Evolutionary conservation across 164 flowering plant genomes (phyloP).

Genomic region (Brasenia schreberi): DNA sequence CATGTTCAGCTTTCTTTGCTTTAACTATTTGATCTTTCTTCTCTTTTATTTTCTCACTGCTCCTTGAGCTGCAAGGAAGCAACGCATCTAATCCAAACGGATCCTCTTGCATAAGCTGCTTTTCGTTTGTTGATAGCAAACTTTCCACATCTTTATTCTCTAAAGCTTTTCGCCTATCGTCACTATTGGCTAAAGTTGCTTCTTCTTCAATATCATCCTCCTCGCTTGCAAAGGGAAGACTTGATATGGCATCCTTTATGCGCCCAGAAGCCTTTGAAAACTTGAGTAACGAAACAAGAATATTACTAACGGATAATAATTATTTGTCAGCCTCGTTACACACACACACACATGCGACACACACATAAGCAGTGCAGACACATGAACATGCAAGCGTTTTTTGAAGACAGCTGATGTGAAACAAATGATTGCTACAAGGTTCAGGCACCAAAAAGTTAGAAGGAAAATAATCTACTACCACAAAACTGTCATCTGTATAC

Average conservation of each 20-base stretch:
- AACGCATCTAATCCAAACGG: constrained; percentile 89
- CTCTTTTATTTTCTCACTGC: constrained; percentile 34
- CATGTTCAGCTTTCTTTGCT: constrained; percentile 36
- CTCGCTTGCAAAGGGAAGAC: constrained; percentile 68
- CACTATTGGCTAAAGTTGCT: constrained; percentile 33
- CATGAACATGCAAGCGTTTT: too few relatives aligned
- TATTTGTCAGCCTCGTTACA: too few relatives aligned
- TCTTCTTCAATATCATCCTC: constrained; percentile 78
- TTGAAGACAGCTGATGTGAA: too few relatives aligned
- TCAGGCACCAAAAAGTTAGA: too few relatives aligned
- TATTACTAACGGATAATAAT: too few relatives aligned
- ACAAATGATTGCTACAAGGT: too few relatives aligned
- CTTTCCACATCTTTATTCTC: constrained; percentile 13
- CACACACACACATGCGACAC: too few relatives aligned
- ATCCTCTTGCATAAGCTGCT: constrained; percentile 32
- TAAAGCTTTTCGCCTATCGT: constrained; percentile 11
- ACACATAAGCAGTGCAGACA: too few relatives aligned
- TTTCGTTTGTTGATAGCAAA: constrained; percentile 6
- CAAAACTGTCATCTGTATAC: constrained; percentile 88
- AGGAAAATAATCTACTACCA: constrained; percentile 32
- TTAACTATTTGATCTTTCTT: constrained; percentile 33
- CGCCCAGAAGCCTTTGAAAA: constrained; percentile 70
- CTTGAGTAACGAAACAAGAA: constrained; percentile 14
- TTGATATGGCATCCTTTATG: constrained; percentile 58
- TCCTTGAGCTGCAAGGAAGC: constrained; percentile 33